Conservation (phyloP, 169 alveolate species). For the Eimeria tenella region DNA sequence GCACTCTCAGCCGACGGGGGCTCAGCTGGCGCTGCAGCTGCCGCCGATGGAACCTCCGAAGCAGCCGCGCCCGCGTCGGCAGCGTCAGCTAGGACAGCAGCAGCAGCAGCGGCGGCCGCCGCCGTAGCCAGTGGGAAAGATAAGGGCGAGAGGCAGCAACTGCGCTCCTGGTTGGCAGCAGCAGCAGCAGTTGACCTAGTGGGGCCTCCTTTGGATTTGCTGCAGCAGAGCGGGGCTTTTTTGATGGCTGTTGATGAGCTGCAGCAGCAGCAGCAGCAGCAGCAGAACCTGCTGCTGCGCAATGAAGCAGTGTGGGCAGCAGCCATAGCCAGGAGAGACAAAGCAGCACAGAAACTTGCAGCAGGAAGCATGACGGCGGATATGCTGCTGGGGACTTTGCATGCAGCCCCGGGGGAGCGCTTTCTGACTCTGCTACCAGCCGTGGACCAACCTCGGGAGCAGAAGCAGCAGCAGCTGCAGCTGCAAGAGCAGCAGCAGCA, state of each 20-base stretch:
- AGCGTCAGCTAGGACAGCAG: not conserved
- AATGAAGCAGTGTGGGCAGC: constrained; percentile 48
- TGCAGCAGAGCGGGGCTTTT: constrained; percentile 69
- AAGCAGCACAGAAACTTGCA: constrained; percentile 51
- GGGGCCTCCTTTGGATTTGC: constrained; percentile 51
- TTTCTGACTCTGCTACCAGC: constrained; percentile 52
- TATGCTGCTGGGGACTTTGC: constrained; percentile 60
- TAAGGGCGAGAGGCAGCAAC: not conserved
- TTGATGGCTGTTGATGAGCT: constrained; percentile 34
- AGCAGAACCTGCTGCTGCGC: constrained; percentile 17
- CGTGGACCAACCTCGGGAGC: not conserved
- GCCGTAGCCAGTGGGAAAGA: not conserved
- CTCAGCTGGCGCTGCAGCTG: not conserved
- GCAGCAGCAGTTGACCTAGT: not conserved
- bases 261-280: constrained; percentile 60
- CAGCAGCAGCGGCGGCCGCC: constrained; percentile 6
- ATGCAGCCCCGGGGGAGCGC: constrained; percentile 60
- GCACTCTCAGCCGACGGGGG: not conserved
- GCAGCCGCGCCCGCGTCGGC: not conserved
- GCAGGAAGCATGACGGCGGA: constrained; percentile 48
- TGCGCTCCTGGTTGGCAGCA: not conserved
- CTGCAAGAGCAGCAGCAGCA: constrained; percentile 44
- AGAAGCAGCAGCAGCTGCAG: constrained; percentile 65
- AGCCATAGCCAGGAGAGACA: constrained; percentile 59
- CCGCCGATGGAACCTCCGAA: not conserved